A percentile compares a stretch with the other conserved stretches of the same genome.
These are phyloP conservation scores for Eutrema salsugineum DNA, from an alignment of 441 rosid species.

Conservation along the genomic window DNA sequence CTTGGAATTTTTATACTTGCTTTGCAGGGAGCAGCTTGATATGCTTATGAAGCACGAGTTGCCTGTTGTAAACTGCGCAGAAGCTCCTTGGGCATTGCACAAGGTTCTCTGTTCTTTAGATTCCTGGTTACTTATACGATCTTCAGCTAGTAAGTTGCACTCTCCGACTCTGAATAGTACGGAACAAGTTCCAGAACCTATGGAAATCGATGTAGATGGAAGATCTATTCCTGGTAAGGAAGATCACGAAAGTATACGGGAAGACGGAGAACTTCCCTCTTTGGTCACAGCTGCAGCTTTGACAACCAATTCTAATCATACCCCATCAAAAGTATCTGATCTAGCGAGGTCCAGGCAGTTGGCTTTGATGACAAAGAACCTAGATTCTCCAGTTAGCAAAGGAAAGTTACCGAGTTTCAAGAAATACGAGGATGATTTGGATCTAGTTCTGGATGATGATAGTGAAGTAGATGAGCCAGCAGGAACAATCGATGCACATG, in stretches of 20 bases:
- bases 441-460: slow-evolving; percentile 67
- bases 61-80: slow-evolving; percentile 62
- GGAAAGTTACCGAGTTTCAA: slow-evolving; percentile 68
- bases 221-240: slow-evolving; percentile 55
- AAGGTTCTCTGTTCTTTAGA: slow-evolving; percentile 63
- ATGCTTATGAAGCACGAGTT: slow-evolving; percentile 72
- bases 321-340: slow-evolving; percentile 45
- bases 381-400: slow-evolving; percentile 56
- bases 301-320: slow-evolving; percentile 37
- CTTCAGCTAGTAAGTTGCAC: slow-evolving; percentile 39
- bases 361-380: slow-evolving; percentile 75
- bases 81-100: slow-evolving; percentile 81
- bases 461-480: slow-evolving; percentile 75
- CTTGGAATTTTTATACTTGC: slow-evolving; percentile 47
- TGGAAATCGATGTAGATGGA: slow-evolving; percentile 57
- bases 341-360: slow-evolving; percentile 66
- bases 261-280: slow-evolving; percentile 97
- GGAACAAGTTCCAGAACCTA: slow-evolving; percentile 55
- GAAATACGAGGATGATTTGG: slow-evolving; percentile 66
- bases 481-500: slow-evolving; percentile 39
- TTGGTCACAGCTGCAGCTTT: slow-evolving; percentile 47
- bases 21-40: slow-evolving; percentile 93
- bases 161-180: slow-evolving; percentile 37
- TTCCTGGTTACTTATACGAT: slow-evolving; percentile 60
- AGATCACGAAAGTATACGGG: slow-evolving; percentile 64